These are phyloP conservation scores for Ogataea paraovalis DNA, from an alignment of 805 yeast genomes.

Conservation along the genomic window DNA sequence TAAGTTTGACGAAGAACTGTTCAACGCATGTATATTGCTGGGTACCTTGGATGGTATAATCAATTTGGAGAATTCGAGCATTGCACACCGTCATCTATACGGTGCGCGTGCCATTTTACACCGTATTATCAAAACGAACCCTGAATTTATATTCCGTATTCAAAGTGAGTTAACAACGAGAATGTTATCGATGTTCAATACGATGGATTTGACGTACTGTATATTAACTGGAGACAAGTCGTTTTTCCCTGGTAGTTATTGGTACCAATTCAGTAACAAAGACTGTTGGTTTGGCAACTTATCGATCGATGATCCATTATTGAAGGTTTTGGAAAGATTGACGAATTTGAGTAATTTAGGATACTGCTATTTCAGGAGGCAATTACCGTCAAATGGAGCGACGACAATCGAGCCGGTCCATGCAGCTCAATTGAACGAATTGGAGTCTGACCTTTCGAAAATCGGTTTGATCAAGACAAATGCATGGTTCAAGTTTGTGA, in stretches of 20 bases:
- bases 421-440: not conserved
- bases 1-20: constrained; percentile 8
- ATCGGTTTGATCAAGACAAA: constrained; percentile 1
- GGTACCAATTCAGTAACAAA: constrained; percentile 19
- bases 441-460: not conserved
- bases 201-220: constrained; percentile 27
- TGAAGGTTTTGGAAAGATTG: constrained; percentile 26
- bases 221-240: constrained; percentile 20
- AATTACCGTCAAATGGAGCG: not conserved
- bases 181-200: constrained; percentile 25
- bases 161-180: constrained; percentile 14
- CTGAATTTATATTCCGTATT: constrained; percentile 7
- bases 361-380: not conserved
- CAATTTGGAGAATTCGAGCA: constrained; percentile 14
- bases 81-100: constrained; percentile 17
- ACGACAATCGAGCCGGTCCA: not conserved
- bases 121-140: constrained; percentile 9
- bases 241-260: constrained; percentile 15
- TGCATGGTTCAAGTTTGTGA: constrained; percentile 20
- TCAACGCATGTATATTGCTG: constrained; percentile 22
- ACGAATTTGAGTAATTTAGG: constrained; percentile 15
- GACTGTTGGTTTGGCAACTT: constrained; percentile 31
- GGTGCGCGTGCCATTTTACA: constrained; percentile 25
- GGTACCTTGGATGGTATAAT: constrained; percentile 27
- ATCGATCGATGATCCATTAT: constrained; percentile 25